A percentile compares a stretch with the other conserved stretches of the same genome.
These are phyloP conservation scores for Paratinospora sagittata DNA, from an alignment of 164 flowering plant species.

Conservation along the genomic window DNA sequence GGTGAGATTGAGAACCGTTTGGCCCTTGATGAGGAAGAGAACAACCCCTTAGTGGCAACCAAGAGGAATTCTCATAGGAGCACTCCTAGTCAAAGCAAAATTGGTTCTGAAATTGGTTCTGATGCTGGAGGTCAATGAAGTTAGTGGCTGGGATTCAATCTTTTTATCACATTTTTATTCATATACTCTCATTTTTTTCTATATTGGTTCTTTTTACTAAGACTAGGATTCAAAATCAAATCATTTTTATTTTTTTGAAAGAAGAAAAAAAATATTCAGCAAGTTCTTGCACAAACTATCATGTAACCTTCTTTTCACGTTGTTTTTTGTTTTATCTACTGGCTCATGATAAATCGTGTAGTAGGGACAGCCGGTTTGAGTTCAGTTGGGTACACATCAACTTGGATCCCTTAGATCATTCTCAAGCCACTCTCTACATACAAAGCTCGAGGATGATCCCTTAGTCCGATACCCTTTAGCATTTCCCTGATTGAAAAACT, in stretches of 20 bases:
- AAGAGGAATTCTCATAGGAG: constrained; percentile 39
- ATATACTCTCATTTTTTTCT: neutral
- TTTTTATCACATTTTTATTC: neutral
- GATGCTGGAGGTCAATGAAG: constrained; percentile 20
- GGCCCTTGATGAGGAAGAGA: constrained; percentile 56
- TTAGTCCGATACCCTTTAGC: no score
- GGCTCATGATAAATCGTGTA: no score
- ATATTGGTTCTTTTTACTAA: neutral
- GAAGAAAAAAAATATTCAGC: neutral
- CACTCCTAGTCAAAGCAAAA: constrained; percentile 31
- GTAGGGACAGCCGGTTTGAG: no score
- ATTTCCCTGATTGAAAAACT: no score
- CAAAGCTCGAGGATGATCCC: no score
- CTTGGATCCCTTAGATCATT: no score
- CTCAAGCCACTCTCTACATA: no score
- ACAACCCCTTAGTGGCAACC: constrained; percentile 52
- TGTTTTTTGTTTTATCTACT: no score
- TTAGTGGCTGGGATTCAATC: neutral
- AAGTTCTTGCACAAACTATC: no score
- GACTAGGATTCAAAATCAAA: neutral
- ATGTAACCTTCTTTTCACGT: no score
- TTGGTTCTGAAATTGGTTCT: constrained; percentile 34
- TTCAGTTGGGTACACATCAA: no score
- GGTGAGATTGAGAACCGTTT: constrained; percentile 27
- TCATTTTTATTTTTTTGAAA: neutral